Evolutionary conservation across 106 monocot species (phyloP).

Genomic region (Acorus gramineus): DNA sequence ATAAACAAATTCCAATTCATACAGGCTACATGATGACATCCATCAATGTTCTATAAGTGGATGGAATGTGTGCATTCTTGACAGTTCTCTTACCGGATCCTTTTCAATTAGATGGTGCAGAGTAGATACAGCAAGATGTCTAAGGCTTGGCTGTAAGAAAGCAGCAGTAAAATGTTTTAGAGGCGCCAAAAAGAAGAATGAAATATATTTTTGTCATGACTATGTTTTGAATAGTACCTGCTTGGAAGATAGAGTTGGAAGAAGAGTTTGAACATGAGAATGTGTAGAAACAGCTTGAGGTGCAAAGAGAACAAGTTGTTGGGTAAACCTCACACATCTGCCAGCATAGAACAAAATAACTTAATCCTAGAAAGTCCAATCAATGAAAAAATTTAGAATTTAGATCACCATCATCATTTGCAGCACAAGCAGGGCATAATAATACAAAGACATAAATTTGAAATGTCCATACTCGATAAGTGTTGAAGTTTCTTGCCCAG

Average conservation of each 20-base stretch:
- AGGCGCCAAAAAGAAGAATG: slow-evolving; percentile 1
- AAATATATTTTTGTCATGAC: neutral
- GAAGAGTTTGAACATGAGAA: slow-evolving; percentile 77
- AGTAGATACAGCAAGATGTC: slow-evolving; percentile 92
- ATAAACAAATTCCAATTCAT: no score
- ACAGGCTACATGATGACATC: no score
- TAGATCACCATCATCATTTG: no score
- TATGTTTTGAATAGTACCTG: slow-evolving; percentile 40
- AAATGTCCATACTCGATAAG: slow-evolving; percentile 66
- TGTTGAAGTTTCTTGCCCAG: slow-evolving; percentile 76
- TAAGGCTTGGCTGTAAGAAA: slow-evolving; percentile 75
- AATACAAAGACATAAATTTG: no score
- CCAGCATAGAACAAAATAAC: neutral
- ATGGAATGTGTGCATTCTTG: no score
- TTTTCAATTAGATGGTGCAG: slow-evolving; percentile 84
- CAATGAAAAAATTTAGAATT: neutral
- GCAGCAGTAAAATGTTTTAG: slow-evolving; percentile 8
- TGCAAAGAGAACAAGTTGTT: slow-evolving; percentile 98
- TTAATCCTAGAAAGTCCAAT: slow-evolving; percentile 1
- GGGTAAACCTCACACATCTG: slow-evolving; percentile 93
- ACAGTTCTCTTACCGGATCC: slow-evolving; percentile 59
- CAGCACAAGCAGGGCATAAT: no score
- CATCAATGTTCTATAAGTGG: no score
- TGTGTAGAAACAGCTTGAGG: slow-evolving; percentile 96
- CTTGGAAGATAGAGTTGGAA: slow-evolving; percentile 83